These are phyloP conservation scores for Acorus gramineus DNA, from an alignment of 106 monocot species.

Conservation along the genomic window DNA sequence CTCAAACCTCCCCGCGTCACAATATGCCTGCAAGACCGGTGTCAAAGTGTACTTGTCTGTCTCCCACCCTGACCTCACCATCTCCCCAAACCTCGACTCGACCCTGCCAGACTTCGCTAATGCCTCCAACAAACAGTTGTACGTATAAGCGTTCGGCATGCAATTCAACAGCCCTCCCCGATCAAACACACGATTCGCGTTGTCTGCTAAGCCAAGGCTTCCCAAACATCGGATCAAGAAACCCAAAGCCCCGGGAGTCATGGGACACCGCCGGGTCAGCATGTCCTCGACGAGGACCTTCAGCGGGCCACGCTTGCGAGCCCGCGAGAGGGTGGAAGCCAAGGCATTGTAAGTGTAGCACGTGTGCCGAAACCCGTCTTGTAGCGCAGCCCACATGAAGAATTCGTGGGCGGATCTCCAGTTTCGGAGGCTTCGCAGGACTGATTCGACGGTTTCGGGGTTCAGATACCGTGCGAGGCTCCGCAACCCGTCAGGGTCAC, in stretches of 20 bases:
- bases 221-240: constrained; percentile 75
- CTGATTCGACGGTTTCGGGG: constrained; percentile 35
- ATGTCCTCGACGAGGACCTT: constrained; percentile 30
- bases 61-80: constrained; percentile 25
- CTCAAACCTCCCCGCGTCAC: constrained; percentile 45
- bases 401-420: constrained; percentile 62
- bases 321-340: constrained; percentile 42
- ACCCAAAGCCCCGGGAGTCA: constrained; percentile 61
- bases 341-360: constrained; percentile 84
- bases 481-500: constrained; percentile 21
- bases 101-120: constrained; percentile 38
- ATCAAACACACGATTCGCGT: constrained; percentile 41
- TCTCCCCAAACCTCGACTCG: constrained; percentile 43
- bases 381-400: constrained; percentile 57
- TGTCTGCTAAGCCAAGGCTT: constrained; percentile 27
- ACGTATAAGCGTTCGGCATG: constrained; percentile 55
- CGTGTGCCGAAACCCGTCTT: constrained; percentile 49
- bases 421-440: constrained; percentile 23
- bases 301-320: constrained; percentile 17
- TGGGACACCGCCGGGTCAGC: constrained; percentile 28
- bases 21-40: constrained; percentile 48
- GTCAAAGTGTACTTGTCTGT: constrained; percentile 75
- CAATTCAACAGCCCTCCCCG: constrained; percentile 34
- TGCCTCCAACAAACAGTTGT: constrained; percentile 74
- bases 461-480: constrained; percentile 21